A percentile compares a stretch with the other conserved stretches of the same genome.
Evolutionary conservation across 2,329 filamentous ascomycete species (phyloP).

Genomic region (Eutypella sp.): DNA sequence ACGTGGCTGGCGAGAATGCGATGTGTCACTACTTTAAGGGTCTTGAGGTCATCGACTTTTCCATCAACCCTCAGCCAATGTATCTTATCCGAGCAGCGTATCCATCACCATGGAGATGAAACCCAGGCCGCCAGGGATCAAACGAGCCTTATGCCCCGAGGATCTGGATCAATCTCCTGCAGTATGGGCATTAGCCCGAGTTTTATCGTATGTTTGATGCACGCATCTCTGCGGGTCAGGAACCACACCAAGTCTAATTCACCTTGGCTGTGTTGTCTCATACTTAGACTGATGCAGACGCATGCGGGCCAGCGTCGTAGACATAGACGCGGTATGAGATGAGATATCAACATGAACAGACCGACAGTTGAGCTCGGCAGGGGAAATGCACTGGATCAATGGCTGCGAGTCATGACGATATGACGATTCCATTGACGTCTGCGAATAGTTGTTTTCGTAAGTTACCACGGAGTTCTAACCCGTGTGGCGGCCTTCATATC

Average conservation of each 20-base stretch:
- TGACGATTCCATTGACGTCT: neutral
- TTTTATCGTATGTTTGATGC: too few species aligned
- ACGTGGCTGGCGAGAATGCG: conserved; percentile 3
- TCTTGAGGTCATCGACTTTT: conserved; percentile 18
- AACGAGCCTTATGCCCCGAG: neutral
- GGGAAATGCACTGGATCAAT: neutral
- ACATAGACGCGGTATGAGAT: too few species aligned
- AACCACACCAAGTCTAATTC: conserved; percentile 6
- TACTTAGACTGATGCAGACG: neutral
- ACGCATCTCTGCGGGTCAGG: conserved; percentile 10
- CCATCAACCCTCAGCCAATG: neutral
- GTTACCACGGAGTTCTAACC: neutral
- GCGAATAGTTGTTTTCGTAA: neutral
- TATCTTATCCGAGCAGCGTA: too few species aligned
- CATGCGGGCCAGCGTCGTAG: too few species aligned
- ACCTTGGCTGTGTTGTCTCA: neutral
- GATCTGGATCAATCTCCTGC: neutral
- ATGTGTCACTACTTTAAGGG: conserved; percentile 8
- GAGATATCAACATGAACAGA: too few species aligned
- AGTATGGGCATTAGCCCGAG: conserved; percentile 6
- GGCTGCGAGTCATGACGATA: neutral
- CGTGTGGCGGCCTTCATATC: neutral
- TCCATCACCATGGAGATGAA: too few species aligned
- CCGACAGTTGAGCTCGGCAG: neutral
- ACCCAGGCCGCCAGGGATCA: neutral